phyloP scores from a whole-genome alignment of 2,329 filamentous ascomycete genomes.

The Decorospora gaudefroyi region DNA sequence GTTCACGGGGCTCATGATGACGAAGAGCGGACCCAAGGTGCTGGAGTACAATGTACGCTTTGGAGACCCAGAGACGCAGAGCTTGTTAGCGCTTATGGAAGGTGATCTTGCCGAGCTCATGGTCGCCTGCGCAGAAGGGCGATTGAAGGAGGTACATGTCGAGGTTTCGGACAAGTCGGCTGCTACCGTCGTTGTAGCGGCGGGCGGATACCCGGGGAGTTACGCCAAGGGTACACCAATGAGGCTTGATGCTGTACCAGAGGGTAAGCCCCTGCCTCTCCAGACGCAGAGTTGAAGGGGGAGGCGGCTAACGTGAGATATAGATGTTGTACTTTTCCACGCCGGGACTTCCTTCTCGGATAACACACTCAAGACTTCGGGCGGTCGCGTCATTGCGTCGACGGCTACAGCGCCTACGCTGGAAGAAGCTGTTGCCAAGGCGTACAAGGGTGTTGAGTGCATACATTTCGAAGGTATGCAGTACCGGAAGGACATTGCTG shows the following conservation, averaged over 20 bases:
- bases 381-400: conserved; percentile 92
- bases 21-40: conserved; percentile 75
- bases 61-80: conserved; percentile 90
- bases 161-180: conserved; percentile 72
- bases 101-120: conserved; percentile 88
- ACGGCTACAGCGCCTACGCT: conserved; percentile 77
- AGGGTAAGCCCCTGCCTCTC: conserved; percentile 51
- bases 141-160: conserved; percentile 70
- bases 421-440: conserved; percentile 79
- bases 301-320: conserved; percentile 23
- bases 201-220: conserved; percentile 81
- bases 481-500: conserved; percentile 88
- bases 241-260: conserved; percentile 58
- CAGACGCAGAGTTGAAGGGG: conserved; percentile 40
- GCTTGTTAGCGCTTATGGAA: conserved; percentile 78
- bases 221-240: conserved; percentile 79
- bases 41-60: conserved; percentile 94
- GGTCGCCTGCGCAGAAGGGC: conserved; percentile 78
- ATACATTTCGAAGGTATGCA: conserved; percentile 90
- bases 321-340: conserved; percentile 78
- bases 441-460: conserved; percentile 79
- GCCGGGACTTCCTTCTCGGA: conserved; percentile 75
- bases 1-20: conserved; percentile 95
- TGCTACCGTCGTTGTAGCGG: conserved; percentile 90
- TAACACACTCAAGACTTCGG: conserved; percentile 71